A percentile compares a stretch with the other conserved stretches of the same genome.
phyloP scores from a whole-genome alignment of 352 stramenopile genomes.

The Pythium plurisporium region DNA sequence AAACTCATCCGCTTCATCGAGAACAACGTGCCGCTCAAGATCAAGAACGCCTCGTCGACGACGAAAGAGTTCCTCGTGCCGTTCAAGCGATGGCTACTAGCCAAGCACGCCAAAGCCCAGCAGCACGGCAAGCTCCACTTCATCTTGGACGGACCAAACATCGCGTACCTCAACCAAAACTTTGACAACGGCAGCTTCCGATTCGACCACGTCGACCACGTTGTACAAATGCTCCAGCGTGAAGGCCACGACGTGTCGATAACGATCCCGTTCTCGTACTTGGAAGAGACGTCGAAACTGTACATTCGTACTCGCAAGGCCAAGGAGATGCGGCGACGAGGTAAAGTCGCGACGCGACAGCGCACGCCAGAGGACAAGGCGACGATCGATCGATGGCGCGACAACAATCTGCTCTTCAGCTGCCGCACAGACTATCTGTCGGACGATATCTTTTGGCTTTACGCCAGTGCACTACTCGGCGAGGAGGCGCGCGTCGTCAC shows the following conservation, averaged over 20 bases:
- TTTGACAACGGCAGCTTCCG: slow-evolving; percentile 90
- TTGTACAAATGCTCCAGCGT: slow-evolving; percentile 81
- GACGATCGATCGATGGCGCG: slow-evolving; percentile 62
- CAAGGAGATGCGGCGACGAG: slow-evolving; percentile 40
- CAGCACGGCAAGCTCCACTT: slow-evolving; percentile 49
- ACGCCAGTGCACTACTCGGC: slow-evolving; percentile 83
- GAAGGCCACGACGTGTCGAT: slow-evolving; percentile 76
- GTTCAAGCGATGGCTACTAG: slow-evolving; percentile 64
- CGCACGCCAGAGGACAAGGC: slow-evolving; percentile 50
- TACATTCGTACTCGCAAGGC: slow-evolving; percentile 52
- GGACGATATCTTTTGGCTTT: slow-evolving; percentile 99
- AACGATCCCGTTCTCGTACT: slow-evolving; percentile 64
- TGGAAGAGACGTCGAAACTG: slow-evolving; percentile 58
- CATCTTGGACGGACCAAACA: slow-evolving; percentile 97
- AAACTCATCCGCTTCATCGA: slow-evolving; percentile 59
- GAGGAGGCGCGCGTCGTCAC: slow-evolving; percentile 84
- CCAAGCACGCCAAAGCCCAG: slow-evolving; percentile 20
- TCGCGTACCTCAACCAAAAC: slow-evolving; percentile 97
- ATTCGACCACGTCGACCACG: slow-evolving; percentile 93
- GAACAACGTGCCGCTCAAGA: slow-evolving; percentile 38
- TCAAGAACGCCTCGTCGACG: slow-evolving; percentile 25
- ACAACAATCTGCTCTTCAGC: slow-evolving; percentile 88
- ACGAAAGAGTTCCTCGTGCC: slow-evolving; percentile 55
- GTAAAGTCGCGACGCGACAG: slow-evolving; percentile 46
- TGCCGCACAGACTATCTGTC: slow-evolving; percentile 75